Evolutionary conservation across 2,329 filamentous ascomycete genomes (phyloP).

Genomic region (Thermothelomyces thermophilus): DNA sequence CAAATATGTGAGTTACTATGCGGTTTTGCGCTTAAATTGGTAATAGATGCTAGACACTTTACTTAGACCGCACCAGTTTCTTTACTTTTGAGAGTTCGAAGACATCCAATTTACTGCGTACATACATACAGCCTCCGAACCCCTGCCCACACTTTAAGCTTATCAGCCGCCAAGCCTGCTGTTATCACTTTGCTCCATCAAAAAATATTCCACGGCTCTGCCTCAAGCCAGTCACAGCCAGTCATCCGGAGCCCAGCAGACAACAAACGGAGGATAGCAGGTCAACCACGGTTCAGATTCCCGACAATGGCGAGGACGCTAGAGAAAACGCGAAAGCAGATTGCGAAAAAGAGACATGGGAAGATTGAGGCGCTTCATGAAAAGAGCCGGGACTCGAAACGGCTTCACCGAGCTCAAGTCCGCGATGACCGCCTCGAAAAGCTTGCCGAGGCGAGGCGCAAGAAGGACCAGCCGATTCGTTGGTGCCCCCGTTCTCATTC

Average conservation of each 20-base stretch:
- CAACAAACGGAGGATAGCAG: neutral
- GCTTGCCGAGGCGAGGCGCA: conserved; percentile 61
- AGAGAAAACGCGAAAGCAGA: conserved; percentile 80
- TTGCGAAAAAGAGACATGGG: conserved; percentile 76
- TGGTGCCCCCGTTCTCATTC: conserved; percentile 27
- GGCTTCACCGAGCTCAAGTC: conserved; percentile 69
- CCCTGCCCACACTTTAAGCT: conserved; percentile 19
- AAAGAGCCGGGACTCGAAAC: conserved; percentile 78
- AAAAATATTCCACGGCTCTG: conserved; percentile 7
- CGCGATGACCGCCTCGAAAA: conserved; percentile 78
- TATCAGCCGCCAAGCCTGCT: conserved; percentile 20
- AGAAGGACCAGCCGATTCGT: conserved; percentile 70
- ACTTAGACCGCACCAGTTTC: too few relatives aligned
- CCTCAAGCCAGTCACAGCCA: too few relatives aligned
- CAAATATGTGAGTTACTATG: too few relatives aligned
- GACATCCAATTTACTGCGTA: too few relatives aligned
- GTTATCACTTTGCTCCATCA: conserved; percentile 9
- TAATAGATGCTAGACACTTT: too few relatives aligned
- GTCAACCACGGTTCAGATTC: neutral
- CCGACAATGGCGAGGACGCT: conserved; percentile 67
- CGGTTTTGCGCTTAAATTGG: too few relatives aligned
- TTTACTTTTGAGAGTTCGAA: too few relatives aligned
- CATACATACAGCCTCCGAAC: too few relatives aligned
- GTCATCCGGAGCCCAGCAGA: too few relatives aligned
- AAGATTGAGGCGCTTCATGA: conserved; percentile 72